Evolutionary conservation across 768 basidiomycete genomes (phyloP).

Genomic region (Boletellus ananiceps): DNA sequence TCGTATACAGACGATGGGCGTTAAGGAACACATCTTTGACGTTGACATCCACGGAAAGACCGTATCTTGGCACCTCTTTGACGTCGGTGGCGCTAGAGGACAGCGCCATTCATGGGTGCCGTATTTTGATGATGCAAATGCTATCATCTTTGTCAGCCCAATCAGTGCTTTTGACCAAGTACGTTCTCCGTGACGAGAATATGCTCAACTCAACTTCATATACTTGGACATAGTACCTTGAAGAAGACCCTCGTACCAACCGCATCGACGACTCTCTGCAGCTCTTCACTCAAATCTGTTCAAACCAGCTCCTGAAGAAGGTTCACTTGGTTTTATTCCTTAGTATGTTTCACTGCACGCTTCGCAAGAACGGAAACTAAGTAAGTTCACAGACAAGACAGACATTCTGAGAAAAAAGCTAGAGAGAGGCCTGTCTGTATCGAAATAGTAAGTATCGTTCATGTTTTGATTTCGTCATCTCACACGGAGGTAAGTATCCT

Average conservation of each 20-base stretch:
- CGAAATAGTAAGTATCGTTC: conserved; percentile 62
- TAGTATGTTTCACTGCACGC: conserved; percentile 35
- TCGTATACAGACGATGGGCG: conserved; percentile 88
- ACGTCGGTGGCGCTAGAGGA: conserved; percentile 67
- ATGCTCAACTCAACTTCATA: conserved; percentile 1
- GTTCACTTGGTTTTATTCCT: conserved; percentile 58
- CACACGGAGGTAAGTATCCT: conserved; percentile 51
- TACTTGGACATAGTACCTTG: conserved; percentile 55
- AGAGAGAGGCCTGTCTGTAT: conserved; percentile 61
- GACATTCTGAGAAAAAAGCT: conserved; percentile 74
- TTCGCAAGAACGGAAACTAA: not conserved
- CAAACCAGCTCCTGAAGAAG: conserved; percentile 72
- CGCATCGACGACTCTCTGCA: conserved; percentile 87
- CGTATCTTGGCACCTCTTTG: conserved; percentile 71
- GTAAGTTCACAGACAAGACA: conserved; percentile 55
- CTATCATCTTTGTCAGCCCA: conserved; percentile 77
- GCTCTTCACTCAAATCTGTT: conserved; percentile 81
- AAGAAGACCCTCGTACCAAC: conserved; percentile 82
- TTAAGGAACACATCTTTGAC: conserved; percentile 79
- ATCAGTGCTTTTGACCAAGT: conserved; percentile 79
- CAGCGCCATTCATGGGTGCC: conserved; percentile 79
- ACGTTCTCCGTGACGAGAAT: conserved; percentile 1
- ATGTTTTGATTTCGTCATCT: conserved; percentile 3
- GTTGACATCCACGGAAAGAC: conserved; percentile 74
- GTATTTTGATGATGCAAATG: conserved; percentile 60